Evolutionary conservation across 176 grass and related monocot genomes (phyloP), one percentile per base, ranked within the genome.

Genomic region (Carex cristatella): DNA sequence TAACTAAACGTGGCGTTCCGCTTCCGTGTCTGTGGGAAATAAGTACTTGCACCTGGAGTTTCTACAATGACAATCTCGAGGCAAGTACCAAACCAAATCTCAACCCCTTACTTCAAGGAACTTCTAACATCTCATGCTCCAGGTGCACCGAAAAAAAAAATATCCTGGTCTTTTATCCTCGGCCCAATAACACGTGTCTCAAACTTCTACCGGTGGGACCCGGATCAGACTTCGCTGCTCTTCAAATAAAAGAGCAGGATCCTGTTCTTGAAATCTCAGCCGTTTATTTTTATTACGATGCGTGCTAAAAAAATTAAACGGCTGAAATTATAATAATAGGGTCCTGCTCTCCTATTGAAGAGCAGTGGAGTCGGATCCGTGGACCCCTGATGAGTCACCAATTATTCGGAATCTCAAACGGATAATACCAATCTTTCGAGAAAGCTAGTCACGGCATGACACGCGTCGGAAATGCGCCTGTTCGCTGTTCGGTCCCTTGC

Each of bases 351-450:
- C 23, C 23, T 23, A 23, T 23, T 23, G 23, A 23, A 23, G 23
- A 23, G 23, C 23, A 23, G 23, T 23, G 23, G 23, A 23, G 23
- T 23, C 23, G 23, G 23, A 23, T 23, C 23, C 23, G 23, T 23
- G 89, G 70, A 7, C 88, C 88, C 89, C 81, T 73, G 88, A 67
- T 88, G 88, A 94, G 81, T 94, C 72, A 86, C 51, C 84, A 31
- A 10, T 57, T 53, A 81, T 15, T 77, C 90, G 55, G 42, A 73
- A 63, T 82, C 79, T 12, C 30, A 64, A 78, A 56, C 56, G 80
- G 86, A 87, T 87, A 83, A 83, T 65, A 64, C 80, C 80, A 40
- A 74, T 56, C 4, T 4, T 13, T 5, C 19, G 19, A 33, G 30
- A 1, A 27, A n/a, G n/a, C 90, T 74, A 94, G 86, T 71, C 5